phyloP scores from a whole-genome alignment of 768 basidiomycete genomes.

The Pleurotus sapidus region DNA sequence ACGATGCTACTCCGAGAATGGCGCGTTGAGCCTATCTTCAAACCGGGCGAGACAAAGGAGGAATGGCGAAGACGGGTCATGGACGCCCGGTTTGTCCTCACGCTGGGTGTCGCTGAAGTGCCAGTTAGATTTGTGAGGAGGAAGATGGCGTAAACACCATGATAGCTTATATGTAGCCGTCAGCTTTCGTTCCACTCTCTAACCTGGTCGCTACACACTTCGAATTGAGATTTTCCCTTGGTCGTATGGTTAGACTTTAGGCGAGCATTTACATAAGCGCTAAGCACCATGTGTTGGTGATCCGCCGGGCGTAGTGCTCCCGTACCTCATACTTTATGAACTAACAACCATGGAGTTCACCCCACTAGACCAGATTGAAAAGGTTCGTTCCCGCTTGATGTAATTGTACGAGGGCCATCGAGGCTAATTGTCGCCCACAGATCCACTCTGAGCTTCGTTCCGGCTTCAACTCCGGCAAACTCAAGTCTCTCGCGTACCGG shows the following conservation, averaged over 20 bases:
- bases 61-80: conserved; percentile 22
- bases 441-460: conserved; percentile 51
- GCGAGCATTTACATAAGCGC: too few relatives aligned
- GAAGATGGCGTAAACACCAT: neutral
- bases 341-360: neutral
- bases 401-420: neutral
- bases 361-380: neutral
- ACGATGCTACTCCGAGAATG: conserved; percentile 39
- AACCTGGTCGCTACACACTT: too few relatives aligned
- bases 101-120: conserved; percentile 16
- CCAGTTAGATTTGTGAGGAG: conserved; percentile 13
- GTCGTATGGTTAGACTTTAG: too few relatives aligned
- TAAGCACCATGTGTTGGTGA: too few relatives aligned
- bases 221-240: too few relatives aligned
- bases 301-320: too few relatives aligned
- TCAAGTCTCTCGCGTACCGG: conserved; percentile 62
- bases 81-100: conserved; percentile 18
- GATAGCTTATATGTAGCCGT: too few relatives aligned
- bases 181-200: too few relatives aligned
- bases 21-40: conserved; percentile 28
- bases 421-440: conserved; percentile 26
- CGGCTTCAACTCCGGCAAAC: conserved; percentile 66
- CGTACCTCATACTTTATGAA: conserved; percentile 1
- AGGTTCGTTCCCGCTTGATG: neutral
- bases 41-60: conserved; percentile 25